Percentiles rank a stretch among this genome's conserved stretches.
These are phyloP conservation scores for Talaromyces wortmannii DNA, from an alignment of 495 filamentous ascomycete genomes.

Conservation along the genomic window DNA sequence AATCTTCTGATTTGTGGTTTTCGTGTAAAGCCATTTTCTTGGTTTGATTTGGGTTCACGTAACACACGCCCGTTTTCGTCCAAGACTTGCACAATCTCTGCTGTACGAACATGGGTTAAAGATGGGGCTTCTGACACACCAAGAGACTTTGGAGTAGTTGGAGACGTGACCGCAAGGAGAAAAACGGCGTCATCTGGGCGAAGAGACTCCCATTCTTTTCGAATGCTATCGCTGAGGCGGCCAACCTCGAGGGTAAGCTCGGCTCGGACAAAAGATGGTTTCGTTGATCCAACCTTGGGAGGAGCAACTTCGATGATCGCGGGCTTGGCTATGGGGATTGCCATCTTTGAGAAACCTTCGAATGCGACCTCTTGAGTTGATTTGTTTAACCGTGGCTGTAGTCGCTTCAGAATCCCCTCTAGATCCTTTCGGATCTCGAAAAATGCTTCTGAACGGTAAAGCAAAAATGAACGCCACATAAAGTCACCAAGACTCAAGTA, in stretches of 20 bases:
- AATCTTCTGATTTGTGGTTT: conserved; percentile 59
- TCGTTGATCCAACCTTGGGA: conserved; percentile 74
- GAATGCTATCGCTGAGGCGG: conserved; percentile 63
- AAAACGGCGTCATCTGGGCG: conserved; percentile 88
- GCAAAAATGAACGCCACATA: conserved; percentile 82
- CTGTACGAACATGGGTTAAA: conserved; percentile 69
- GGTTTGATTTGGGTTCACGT: conserved; percentile 46
- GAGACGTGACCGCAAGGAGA: conserved; percentile 63
- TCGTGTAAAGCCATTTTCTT: conserved; percentile 44
- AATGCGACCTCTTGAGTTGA: conserved; percentile 60
- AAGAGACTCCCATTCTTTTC: conserved; percentile 86
- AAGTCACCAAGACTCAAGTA: conserved; percentile 95
- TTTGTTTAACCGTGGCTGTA: conserved; percentile 62
- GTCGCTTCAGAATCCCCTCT: conserved; percentile 68
- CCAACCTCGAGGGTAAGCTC: conserved; percentile 87
- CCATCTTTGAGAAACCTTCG: conserved; percentile 86
- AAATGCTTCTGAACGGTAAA: conserved; percentile 88
- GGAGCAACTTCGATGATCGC: conserved; percentile 84
- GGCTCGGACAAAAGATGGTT: conserved; percentile 78
- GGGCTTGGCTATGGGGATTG: conserved; percentile 76
- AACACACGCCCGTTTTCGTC: conserved; percentile 81
- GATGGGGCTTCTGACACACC: conserved; percentile 45
- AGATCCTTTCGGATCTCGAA: conserved; percentile 91
- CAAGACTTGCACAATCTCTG: conserved; percentile 79
- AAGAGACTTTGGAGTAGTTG: conserved; percentile 37